phyloP scores from a whole-genome alignment of 306 rosid species.

The Heteromeles arbutifolia region DNA sequence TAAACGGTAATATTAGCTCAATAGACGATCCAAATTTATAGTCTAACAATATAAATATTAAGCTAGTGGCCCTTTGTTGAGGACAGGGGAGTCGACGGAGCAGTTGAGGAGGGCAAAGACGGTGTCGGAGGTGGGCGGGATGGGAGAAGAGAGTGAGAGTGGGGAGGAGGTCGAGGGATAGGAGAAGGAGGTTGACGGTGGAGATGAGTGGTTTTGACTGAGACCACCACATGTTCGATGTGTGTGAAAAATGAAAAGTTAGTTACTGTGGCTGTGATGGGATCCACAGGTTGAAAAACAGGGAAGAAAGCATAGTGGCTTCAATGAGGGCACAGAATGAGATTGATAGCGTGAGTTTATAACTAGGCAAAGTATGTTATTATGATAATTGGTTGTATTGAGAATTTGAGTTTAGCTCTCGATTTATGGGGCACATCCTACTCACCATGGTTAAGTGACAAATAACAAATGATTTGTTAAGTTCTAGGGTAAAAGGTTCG shows the following conservation, averaged over 20 bases:
- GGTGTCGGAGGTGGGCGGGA: conserved; percentile 87
- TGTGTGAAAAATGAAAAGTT: neutral
- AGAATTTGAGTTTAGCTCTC: too few relatives aligned
- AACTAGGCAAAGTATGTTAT: too few relatives aligned
- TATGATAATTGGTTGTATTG: too few relatives aligned
- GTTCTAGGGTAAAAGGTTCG: too few relatives aligned
- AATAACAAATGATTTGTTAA: too few relatives aligned
- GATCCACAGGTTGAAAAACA: conserved; percentile 18
- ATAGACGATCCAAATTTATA: neutral
- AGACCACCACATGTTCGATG: neutral
- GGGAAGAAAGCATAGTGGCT: neutral
- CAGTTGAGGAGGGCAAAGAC: conserved; percentile 78
- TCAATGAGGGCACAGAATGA: too few relatives aligned
- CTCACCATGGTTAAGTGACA: too few relatives aligned
- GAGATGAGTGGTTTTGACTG: neutral
- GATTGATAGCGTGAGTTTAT: too few relatives aligned
- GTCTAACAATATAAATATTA: neutral
- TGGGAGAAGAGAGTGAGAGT: conserved; percentile 19
- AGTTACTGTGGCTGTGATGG: conserved; percentile 6
- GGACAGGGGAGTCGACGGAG: conserved; percentile 84
- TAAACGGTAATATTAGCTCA: neutral
- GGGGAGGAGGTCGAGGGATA: neutral
- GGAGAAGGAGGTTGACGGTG: neutral
- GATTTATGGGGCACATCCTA: too few relatives aligned
- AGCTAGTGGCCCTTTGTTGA: conserved; percentile 23